These are phyloP conservation scores for Linum trigynum DNA, from an alignment of 345 rosid genomes.

Conservation along the genomic window DNA sequence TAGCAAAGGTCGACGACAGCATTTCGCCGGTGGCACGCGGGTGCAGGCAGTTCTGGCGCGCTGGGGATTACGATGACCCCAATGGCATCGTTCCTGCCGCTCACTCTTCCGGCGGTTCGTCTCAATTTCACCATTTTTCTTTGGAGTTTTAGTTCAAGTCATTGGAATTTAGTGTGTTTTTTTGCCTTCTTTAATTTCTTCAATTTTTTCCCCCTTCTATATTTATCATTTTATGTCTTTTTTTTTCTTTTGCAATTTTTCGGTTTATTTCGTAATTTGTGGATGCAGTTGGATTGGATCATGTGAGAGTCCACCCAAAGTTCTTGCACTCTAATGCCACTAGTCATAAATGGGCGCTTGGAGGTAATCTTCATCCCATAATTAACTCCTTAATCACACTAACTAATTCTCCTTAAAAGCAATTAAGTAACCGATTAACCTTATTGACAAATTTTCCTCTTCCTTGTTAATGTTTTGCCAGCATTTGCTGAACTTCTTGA, in stretches of 20 bases:
- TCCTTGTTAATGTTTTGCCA: not conserved
- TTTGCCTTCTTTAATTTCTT: too few relatives aligned
- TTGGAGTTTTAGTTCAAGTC: not conserved
- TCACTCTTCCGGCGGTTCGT: constrained; percentile 17
- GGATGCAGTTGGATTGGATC: not conserved
- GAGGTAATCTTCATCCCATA: not conserved
- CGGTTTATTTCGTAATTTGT: not conserved
- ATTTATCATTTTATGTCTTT: not conserved
- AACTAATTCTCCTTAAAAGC: not conserved
- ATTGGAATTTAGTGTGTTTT: not conserved
- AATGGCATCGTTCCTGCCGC: constrained; percentile 8
- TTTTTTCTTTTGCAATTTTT: not conserved
- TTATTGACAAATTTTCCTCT: too few relatives aligned
- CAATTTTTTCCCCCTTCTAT: too few relatives aligned
- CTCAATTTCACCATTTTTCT: not conserved
- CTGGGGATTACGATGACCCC: constrained; percentile 42
- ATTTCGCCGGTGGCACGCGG: constrained; percentile 14
- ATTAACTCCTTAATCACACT: not conserved
- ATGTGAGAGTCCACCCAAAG: constrained; percentile 7
- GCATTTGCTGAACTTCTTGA: constrained; percentile 8
- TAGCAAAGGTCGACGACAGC: not conserved
- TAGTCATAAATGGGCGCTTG: constrained; percentile 9
- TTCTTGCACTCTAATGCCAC: constrained; percentile 8
- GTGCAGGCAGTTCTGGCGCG: constrained; percentile 57
- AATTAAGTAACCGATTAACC: too few relatives aligned